Base-by-base conservation (phyloP, 2,329 filamentous ascomycete genomes). In the Capronia coronata region DNA sequence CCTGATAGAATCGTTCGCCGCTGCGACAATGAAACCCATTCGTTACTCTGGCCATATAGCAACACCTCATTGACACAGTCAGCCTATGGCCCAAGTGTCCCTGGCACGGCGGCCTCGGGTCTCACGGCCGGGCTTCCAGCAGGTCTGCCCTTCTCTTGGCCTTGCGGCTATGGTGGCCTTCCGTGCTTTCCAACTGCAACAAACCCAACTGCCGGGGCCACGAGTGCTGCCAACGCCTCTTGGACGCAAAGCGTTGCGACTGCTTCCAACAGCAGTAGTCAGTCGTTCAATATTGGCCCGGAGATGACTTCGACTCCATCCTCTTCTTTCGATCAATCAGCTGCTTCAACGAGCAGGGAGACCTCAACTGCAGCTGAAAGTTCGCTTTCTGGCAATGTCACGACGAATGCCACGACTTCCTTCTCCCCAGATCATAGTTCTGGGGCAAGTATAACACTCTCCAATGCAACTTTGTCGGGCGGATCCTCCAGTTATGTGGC, bases 1-100 rank as follows among this genome's bases (percentile, higher is more conserved):
- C 51, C 49, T 29, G 43, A 34, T 42, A 48, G 34, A 18, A 14
- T 50, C 25, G 19, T 57, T 16, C 55, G 47, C 19, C 49, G 49
- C 25, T 57, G 49, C 30, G 49, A 49, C 25, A 57, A 55, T 14
- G 49, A 55, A 43, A 49, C 49, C 18, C 42, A 47, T 37, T 25
- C 42, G 10, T 21, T 23, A 10, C 35, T 44, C 13, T 48, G 39
- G 40, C 41, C 32, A 18, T 50, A 47, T 43, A 39, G 44, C 39
- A 56, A 53, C 32, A 42, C 46, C 2, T 49, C 52, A 13, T 35
- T 16, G 13, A 25, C 25, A 5, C 22, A 25, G 18, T 32, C 48
- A 25, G 7, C 39, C 6, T 49, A 25, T 35, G 43, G 19, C 16
- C 21, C 23, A n/a, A 30, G n/a, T 1, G 9, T 29, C 13, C 32